Evolutionary conservation across 768 basidiomycete species (phyloP).

Genomic region (Kwoniella sp.): DNA sequence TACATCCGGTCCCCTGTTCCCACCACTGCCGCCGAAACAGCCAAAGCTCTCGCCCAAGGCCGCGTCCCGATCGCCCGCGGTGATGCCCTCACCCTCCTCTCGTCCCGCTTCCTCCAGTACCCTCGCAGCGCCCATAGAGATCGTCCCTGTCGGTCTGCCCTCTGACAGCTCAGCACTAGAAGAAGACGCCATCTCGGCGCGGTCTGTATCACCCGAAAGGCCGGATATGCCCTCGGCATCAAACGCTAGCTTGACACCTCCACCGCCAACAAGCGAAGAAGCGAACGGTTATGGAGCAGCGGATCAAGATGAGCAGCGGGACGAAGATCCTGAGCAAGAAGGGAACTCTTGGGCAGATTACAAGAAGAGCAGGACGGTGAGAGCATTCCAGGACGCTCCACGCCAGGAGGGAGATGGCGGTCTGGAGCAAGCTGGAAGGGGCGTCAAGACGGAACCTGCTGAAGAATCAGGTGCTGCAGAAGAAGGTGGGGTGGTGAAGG

Average conservation of each 20-base stretch:
- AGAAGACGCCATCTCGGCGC: conserved; percentile 12
- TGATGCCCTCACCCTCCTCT: background rate
- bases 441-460: conserved; percentile 43
- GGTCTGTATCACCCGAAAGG: conserved; percentile 49
- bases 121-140: conserved; percentile 50
- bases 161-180: background rate
- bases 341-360: too few species aligned
- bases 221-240: conserved; percentile 53
- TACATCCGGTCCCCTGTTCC: conserved; percentile 54
- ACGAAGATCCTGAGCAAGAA: conserved; percentile 6
- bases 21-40: conserved; percentile 47
- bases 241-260: conserved; percentile 56
- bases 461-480: conserved; percentile 28
- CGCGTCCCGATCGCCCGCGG: conserved; percentile 23
- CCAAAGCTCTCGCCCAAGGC: conserved; percentile 51
- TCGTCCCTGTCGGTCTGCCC: conserved; percentile 45
- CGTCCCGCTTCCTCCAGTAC: background rate
- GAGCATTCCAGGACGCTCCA: too few species aligned
- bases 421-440: too few species aligned
- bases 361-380: conserved; percentile 4
- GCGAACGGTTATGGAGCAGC: conserved; percentile 38
- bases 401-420: conserved; percentile 12
- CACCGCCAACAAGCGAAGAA: conserved; percentile 63
- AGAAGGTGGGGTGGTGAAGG: conserved; percentile 12
- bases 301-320: conserved; percentile 50